Conservation (phyloP, 495 filamentous ascomycete genomes). For the Lophiostoma macrostomum region DNA sequence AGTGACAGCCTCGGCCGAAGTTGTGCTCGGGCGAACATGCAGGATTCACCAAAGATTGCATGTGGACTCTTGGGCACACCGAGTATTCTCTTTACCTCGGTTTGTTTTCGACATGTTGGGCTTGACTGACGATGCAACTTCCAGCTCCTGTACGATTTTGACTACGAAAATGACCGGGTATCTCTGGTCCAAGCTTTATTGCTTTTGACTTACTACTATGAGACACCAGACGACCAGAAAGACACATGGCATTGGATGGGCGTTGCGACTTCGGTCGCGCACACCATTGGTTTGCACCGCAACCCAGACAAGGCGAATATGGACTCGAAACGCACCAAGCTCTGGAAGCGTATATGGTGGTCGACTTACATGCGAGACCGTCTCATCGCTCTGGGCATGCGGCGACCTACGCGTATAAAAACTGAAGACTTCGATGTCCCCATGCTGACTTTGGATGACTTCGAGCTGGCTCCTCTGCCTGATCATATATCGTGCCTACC, state of each 20-base stretch:
- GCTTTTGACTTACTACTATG: conserved; percentile 62
- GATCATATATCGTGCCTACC: conserved; percentile 61
- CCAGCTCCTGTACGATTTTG: conserved; percentile 74
- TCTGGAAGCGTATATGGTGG: conserved; percentile 96
- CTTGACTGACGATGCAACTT: conserved; percentile 19
- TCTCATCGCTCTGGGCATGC: conserved; percentile 83
- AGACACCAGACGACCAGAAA: conserved; percentile 41
- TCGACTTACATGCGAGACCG: conserved; percentile 89
- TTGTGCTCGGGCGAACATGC: no score
- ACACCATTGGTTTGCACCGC: conserved; percentile 40
- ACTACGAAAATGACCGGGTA: conserved; percentile 79
- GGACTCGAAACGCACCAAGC: conserved; percentile 62
- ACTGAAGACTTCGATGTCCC: conserved; percentile 86
- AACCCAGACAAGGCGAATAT: conserved; percentile 74
- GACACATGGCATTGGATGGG: conserved; percentile 44
- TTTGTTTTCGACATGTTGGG: not conserved
- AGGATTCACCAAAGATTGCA: no score
- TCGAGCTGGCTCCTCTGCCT: conserved; percentile 67
- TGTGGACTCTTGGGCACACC: conserved; percentile 1
- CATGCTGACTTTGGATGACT: conserved; percentile 79
- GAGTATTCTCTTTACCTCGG: not conserved
- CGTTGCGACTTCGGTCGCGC: conserved; percentile 37
- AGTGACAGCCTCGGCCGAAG: conserved; percentile 34
- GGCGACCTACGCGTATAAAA: conserved; percentile 83
- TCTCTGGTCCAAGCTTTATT: conserved; percentile 78